Evolutionary conservation across 2,329 filamentous ascomycete genomes (phyloP).

Genomic region (Pseudogymnoascus sp.): DNA sequence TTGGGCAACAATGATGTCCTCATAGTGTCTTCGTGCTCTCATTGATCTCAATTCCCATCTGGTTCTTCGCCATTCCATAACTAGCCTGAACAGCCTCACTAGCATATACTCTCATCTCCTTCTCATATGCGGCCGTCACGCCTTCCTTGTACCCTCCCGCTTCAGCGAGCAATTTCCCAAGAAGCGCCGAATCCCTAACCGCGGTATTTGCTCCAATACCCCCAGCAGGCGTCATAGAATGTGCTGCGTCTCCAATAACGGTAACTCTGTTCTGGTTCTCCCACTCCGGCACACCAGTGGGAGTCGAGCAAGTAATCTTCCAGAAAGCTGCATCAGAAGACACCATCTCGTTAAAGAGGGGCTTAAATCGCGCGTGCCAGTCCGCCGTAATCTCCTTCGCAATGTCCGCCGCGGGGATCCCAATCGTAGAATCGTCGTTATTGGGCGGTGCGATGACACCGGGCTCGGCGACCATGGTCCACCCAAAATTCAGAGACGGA

Average conservation of each 20-base stretch:
- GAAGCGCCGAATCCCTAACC: slow-evolving; percentile 44
- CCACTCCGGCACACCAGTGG: slow-evolving; percentile 53
- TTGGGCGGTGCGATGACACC: slow-evolving; percentile 51
- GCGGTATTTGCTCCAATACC: slow-evolving; percentile 52
- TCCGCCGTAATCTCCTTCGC: slow-evolving; percentile 44
- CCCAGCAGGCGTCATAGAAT: slow-evolving; percentile 50
- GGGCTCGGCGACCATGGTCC: slow-evolving; percentile 52
- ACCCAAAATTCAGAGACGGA: slow-evolving; percentile 48
- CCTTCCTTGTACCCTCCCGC: slow-evolving; percentile 46
- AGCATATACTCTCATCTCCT: slow-evolving; percentile 52
- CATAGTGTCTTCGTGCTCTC: slow-evolving; percentile 25
- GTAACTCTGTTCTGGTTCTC: slow-evolving; percentile 49
- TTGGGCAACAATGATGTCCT: neutral
- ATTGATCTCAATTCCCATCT: slow-evolving; percentile 41
- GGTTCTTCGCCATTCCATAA: slow-evolving; percentile 37
- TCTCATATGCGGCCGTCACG: slow-evolving; percentile 49
- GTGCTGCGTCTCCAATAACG: slow-evolving; percentile 49
- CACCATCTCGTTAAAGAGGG: slow-evolving; percentile 51
- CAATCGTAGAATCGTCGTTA: slow-evolving; percentile 50
- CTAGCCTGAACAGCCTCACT: slow-evolving; percentile 48
- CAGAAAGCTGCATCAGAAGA: slow-evolving; percentile 52
- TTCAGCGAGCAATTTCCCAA: slow-evolving; percentile 43
- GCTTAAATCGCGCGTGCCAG: slow-evolving; percentile 48
- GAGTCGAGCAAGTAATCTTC: slow-evolving; percentile 57
- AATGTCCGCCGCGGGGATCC: slow-evolving; percentile 46